These are phyloP conservation scores for Eutrema heterophyllum DNA, from an alignment of 345 rosid species.

Conservation along the genomic window DNA sequence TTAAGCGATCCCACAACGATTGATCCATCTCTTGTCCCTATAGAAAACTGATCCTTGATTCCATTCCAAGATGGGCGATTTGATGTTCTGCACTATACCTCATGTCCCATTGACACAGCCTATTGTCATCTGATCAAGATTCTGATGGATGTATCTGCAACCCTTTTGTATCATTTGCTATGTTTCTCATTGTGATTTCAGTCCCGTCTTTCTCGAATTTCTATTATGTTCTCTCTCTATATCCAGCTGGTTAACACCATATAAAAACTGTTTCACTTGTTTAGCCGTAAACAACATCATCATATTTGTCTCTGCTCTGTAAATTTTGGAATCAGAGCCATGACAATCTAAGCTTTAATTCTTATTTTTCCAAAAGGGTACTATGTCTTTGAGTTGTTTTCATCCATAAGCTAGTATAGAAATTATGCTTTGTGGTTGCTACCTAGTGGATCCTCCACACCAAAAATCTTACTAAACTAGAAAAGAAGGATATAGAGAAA, in stretches of 20 bases:
- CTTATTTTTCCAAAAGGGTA: no score
- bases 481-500: no score
- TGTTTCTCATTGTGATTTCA: slow-evolving; percentile 69
- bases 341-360: no score
- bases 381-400: no score
- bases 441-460: no score
- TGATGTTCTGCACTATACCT: slow-evolving; percentile 68
- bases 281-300: slow-evolving; percentile 79
- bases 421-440: no score
- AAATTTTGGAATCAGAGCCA: no score
- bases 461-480: no score
- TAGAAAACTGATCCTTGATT: slow-evolving; percentile 63
- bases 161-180: slow-evolving; percentile 66
- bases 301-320: slow-evolving; percentile 77
- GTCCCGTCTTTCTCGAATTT: slow-evolving; percentile 78
- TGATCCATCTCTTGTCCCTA: slow-evolving; percentile 90
- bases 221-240: slow-evolving; percentile 67
- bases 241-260: slow-evolving; percentile 70
- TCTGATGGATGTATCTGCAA: slow-evolving; percentile 90
- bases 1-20: slow-evolving; percentile 78
- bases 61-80: slow-evolving; percentile 40
- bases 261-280: slow-evolving; percentile 58
- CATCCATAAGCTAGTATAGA: no score
- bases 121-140: slow-evolving; percentile 75
- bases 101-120: slow-evolving; percentile 90